Evolutionary conservation across 306 rosid species (phyloP), one percentile per base, ranked within the genome.

Genomic region (Cyclanthera cordifolia): DNA sequence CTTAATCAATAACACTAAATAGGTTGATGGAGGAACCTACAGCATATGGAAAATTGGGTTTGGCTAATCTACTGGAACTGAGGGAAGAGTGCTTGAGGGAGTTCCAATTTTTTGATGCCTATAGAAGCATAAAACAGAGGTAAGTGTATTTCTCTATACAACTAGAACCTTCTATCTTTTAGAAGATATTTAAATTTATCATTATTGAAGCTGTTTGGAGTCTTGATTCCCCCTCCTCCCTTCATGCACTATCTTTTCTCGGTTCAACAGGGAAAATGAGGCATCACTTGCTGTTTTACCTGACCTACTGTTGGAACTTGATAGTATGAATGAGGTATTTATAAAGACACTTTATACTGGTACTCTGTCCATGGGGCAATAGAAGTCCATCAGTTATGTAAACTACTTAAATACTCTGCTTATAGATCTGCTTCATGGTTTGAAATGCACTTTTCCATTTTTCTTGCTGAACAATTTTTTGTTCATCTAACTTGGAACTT

Each of bases 71-170:
- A 39, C 82, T 94, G 83, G 99, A 94, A 81, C 81, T 94, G 81
- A 88, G 99, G 81, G 99, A 94, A 81, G 99, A 94, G 75, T 94
- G 99, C 81, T 85, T 94, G 85, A 94, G 99, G 77, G 99, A 94
- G 77, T 94, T 94, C 83, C 95, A 90, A 60, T 94, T 94, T 86
- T 85, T 83, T 79, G 99, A 94, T 74, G 96, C 82, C 72, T 94
- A 94, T 56, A 88, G 87, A 85, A 90, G 91, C 73, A 94, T 94
- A 85, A 90, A 94, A 81, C 99, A 88, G 80, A 85, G 99, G 99
- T 94, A 72, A 60, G 41, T 34, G 41, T 34, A 34, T 34, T 4
- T 34, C 41, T 34, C 41, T 34, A 4, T 34, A 34, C 41, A 34
- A 34, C 5, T 34, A 34, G 8, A 34, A 34, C 41, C 41, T 8